Conservation (phyloP, 176 grass and related monocot genomes). For the Triticum monococcum region DNA sequence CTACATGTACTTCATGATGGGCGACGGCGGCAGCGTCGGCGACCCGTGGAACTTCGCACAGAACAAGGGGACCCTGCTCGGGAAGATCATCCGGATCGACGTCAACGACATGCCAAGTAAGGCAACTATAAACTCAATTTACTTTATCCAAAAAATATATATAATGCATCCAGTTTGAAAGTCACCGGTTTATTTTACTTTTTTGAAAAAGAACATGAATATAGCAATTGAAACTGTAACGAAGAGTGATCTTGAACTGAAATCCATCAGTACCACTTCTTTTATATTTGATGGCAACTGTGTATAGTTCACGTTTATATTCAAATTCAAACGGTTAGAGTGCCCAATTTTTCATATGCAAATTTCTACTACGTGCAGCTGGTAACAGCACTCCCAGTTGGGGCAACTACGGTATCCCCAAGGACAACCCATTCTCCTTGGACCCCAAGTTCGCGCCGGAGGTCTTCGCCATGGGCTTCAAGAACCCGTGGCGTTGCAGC, state of each 20-base stretch:
- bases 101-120: conserved; percentile 69
- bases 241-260: too few species aligned
- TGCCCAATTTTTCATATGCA: background rate
- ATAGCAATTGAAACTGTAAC: too few species aligned
- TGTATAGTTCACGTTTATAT: background rate
- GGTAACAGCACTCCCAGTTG: conserved; percentile 48
- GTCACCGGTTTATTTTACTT: background rate
- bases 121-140: background rate
- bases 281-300: background rate
- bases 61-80: conserved; percentile 81
- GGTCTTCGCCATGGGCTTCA: conserved; percentile 71
- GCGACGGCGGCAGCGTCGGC: conserved; percentile 65
- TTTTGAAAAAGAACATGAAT: background rate
- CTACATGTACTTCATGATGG: conserved; percentile 95
- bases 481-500: conserved; percentile 85
- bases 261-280: too few species aligned
- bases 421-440: conserved; percentile 62
- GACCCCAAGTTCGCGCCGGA: conserved; percentile 61
- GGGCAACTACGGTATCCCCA: conserved; percentile 79
- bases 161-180: background rate
- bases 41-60: conserved; percentile 98
- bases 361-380: conserved; percentile 7
- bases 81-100: conserved; percentile 73
- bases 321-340: background rate
- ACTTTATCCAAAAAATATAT: too few species aligned